These are phyloP conservation scores for Elasticomyces elasticus DNA, from an alignment of 495 filamentous ascomycete genomes.

Conservation along the genomic window DNA sequence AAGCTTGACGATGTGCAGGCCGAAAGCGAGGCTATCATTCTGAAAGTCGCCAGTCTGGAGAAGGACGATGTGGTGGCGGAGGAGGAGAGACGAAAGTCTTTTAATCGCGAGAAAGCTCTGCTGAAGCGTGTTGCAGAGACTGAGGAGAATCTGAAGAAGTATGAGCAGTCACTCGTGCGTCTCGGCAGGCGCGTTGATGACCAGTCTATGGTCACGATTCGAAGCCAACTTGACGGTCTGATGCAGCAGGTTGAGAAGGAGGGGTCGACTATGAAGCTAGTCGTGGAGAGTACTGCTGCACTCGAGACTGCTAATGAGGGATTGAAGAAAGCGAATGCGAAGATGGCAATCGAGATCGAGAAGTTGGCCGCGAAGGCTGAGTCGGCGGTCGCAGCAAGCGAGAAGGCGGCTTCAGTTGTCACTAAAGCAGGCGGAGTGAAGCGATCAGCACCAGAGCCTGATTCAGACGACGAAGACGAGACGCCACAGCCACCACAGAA, in stretches of 20 bases:
- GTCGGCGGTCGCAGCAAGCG: background rate
- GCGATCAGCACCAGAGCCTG: background rate
- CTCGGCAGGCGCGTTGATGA: conserved; percentile 2
- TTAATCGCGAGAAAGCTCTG: conserved; percentile 15
- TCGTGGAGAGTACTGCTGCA: conserved; percentile 7
- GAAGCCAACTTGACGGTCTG: conserved; percentile 5
- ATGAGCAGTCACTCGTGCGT: conserved; percentile 3
- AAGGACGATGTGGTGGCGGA: conserved; percentile 1
- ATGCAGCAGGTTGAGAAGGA: conserved; percentile 10
- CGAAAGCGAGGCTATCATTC: conserved; percentile 5
- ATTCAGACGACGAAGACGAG: background rate
- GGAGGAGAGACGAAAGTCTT: conserved; percentile 14
- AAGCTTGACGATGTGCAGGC: conserved; percentile 11
- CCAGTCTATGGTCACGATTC: background rate
- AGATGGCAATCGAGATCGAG: background rate
- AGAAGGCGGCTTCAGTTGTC: background rate
- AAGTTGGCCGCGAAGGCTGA: conserved; percentile 1
- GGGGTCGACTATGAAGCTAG: conserved; percentile 4
- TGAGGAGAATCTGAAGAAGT: conserved; percentile 9
- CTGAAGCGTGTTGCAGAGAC: conserved; percentile 15
- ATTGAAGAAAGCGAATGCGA: conserved; percentile 4
- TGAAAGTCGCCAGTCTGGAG: conserved; percentile 11
- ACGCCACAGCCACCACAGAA: background rate
- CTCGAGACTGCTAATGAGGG: conserved; percentile 8
- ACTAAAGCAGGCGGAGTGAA: background rate